Evolutionary conservation across 495 filamentous ascomycete species (phyloP), one percentile per base, ranked within the genome.

Genomic region (Talaromyces trachyspermus): DNA sequence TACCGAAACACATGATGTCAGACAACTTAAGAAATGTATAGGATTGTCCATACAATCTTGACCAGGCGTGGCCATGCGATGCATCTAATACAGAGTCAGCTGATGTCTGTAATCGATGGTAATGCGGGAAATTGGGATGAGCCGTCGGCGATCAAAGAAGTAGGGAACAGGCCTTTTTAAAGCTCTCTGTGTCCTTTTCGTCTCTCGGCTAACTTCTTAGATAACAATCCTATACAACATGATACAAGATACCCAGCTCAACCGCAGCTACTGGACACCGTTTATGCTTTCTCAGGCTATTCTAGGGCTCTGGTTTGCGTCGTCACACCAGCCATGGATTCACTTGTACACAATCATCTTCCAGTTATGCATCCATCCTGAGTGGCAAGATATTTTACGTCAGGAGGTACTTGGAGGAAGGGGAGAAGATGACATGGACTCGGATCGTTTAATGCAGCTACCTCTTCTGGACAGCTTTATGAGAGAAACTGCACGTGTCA

Each of bases 241-340:
- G 27, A 30, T 30, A 12, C 15, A 37, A 37, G 17, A 3, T 19
- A 5, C 45, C 17, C 14, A 36, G 4, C 2, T 20, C 8, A 48
- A 7, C 24, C 29, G 32, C 15, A 19, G 14, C 18, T 53, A 49
- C 23, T 56, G 53, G 53, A 53, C 50, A 0, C 45, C 50, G 9
- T 25, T 19, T 4, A 33, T 20, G 1, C 30, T 56, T 29, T 32
- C 43, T 0, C 53, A 50, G 23, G 36, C 44, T 12, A 10, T 53
- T 20, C 19, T 56, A 11, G 53, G 50, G 3, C 47, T 56, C 10
- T 50, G 46, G 50, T 41, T 56, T 19, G 53, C 53, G 23, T 50
- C 50, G 14, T 45, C 50, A 3, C 50, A 53, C 35, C 53, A 56
- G 35, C 53, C 53, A 9, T 56, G 50, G 50, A 40, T 56, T 4